phyloP scores from a whole-genome alignment of 208 protist genomes.

The Trypanosoma cruzi region DNA sequence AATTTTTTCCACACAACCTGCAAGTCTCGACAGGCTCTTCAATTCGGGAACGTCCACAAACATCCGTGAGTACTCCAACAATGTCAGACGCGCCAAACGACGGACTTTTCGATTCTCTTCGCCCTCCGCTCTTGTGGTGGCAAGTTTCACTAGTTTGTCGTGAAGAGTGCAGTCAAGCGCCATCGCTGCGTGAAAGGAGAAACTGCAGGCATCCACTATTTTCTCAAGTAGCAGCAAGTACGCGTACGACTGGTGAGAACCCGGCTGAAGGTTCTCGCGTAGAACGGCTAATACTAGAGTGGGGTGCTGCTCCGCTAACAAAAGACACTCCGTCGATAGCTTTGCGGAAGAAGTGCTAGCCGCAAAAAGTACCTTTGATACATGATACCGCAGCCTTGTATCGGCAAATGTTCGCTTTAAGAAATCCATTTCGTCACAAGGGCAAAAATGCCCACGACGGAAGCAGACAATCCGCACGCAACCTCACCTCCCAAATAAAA shows the following conservation, averaged over 20 bases:
- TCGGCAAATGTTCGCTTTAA: constrained; percentile 48
- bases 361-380: constrained; percentile 36
- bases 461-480: background rate
- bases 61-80: constrained; percentile 89
- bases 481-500: constrained; percentile 1
- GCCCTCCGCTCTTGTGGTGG: constrained; percentile 48
- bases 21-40: constrained; percentile 51
- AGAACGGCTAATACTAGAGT: constrained; percentile 51
- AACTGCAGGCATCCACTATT: constrained; percentile 75
- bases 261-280: constrained; percentile 34
- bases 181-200: constrained; percentile 73
- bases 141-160: constrained; percentile 63
- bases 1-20: constrained; percentile 53
- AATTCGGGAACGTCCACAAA: constrained; percentile 78
- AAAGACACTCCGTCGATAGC: constrained; percentile 45
- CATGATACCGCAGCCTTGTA: constrained; percentile 50
- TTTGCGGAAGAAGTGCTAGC: background rate
- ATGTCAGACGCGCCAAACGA: constrained; percentile 63
- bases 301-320: constrained; percentile 57
- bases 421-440: constrained; percentile 59
- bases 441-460: background rate
- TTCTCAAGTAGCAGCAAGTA: constrained; percentile 74
- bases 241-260: constrained; percentile 39
- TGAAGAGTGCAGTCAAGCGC: constrained; percentile 54
- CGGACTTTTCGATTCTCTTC: constrained; percentile 56